A percentile compares a stretch with the other conserved stretches of the same genome.
Evolutionary conservation across 441 rosid species (phyloP).

Genomic region (Viola pubescens): DNA sequence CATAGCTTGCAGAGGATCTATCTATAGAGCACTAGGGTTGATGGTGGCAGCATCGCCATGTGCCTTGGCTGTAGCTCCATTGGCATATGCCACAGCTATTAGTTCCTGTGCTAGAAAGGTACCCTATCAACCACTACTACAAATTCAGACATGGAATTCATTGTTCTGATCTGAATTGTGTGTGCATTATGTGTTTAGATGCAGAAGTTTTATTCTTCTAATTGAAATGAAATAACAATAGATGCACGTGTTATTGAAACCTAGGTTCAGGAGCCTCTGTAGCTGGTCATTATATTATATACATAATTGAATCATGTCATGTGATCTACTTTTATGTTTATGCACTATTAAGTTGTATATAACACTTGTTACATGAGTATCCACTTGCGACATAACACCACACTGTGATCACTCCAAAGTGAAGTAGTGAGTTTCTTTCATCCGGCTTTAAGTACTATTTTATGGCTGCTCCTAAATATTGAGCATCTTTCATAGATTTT

Average conservation of each 20-base stretch:
- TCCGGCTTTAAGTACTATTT: not conserved
- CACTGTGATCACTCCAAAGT: no score
- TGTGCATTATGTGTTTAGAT: not conserved
- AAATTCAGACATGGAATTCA: conserved; percentile 1
- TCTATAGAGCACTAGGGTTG: conserved; percentile 89
- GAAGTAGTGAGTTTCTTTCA: no score
- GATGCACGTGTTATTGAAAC: not conserved
- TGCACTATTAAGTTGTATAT: no score
- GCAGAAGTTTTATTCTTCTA: not conserved
- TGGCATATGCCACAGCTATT: conserved; percentile 92
- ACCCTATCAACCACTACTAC: conserved; percentile 11
- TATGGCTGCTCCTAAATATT: no score
- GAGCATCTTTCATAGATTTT: not conserved
- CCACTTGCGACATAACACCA: no score
- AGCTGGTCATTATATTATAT: no score
- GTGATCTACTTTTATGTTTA: no score
- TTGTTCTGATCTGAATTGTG: not conserved
- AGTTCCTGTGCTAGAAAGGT: conserved; percentile 97
- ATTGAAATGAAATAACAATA: not conserved
- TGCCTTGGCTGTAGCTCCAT: conserved; percentile 96
- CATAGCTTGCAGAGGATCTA: conserved; percentile 88
- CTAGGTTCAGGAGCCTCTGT: not conserved
- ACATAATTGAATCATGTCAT: no score
- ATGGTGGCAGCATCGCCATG: conserved; percentile 99
- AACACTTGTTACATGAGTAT: no score